Evolutionary conservation across 768 basidiomycete species (phyloP), one percentile per base, ranked within the genome.

Genomic region (Serendipita sp.): DNA sequence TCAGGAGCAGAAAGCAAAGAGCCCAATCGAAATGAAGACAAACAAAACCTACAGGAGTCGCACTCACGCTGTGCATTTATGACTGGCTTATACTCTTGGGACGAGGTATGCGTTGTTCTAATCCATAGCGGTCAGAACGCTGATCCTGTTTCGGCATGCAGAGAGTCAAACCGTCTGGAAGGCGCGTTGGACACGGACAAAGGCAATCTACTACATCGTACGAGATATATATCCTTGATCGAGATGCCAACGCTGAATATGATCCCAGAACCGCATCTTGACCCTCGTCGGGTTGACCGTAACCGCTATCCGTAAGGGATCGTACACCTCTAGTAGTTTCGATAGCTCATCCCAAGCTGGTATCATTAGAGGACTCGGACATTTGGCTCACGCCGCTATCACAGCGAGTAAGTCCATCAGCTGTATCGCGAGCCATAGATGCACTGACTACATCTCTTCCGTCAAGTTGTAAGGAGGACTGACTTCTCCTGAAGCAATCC

Each of bases 121-220:
- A 24, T n/a, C 16, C n/a, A 16, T 10, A 2, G 48, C n/a, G 13
- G 13, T 46, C 18, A 18, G 13, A 18, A 24, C 24, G 24, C 24
- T 24, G 24, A 24, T 24, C 24, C 24, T 24, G 24, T 18, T n/a
- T n/a, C 48, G 8, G 48, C 48, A 53, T 53, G 18, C 48, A 53
- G 48, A 53, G n/a, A 53, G 48, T 53, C 48, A 53, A 32, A 53
- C 48, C 32, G 48, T 53, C 48, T 53, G 48, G 48, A 53, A 53
- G 48, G 48, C 48, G 32, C 48, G 48, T 18, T 53, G 48, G 48
- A 53, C 48, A 53, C 48, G 48, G 16, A 53, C 32, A 16, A 53
- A 53, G n/a, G 48, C 32, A 18, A 53, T 53, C 18, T 53, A 53
- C 48, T 53, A 7, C 48, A 7, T 53, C 16, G 48, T 53, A 32